A percentile compares a stretch with the other conserved stretches of the same genome.
Conservation (phyloP, 2,329 filamentous ascomycete genomes). For the Pyricularia sp. region DNA sequence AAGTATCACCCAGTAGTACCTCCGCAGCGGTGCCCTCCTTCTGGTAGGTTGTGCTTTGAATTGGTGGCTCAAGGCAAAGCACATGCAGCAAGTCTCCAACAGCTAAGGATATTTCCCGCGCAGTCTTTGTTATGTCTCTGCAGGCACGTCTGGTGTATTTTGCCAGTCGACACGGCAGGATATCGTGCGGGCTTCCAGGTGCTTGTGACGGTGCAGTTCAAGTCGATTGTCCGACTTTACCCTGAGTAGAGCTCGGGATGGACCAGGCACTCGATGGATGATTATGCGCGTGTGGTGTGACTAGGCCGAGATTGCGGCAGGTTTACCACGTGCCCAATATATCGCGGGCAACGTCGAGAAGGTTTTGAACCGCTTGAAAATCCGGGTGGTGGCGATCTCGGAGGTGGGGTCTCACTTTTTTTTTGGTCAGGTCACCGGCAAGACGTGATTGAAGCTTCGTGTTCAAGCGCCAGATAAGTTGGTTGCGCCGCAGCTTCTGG, state of each 20-base stretch:
- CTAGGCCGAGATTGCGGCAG: background rate
- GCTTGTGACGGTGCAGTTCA: background rate
- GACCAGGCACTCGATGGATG: background rate
- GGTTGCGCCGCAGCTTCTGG: background rate
- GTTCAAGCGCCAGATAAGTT: background rate
- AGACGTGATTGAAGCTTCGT: background rate
- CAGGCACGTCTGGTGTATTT: background rate
- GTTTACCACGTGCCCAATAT: background rate
- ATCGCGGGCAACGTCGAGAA: background rate
- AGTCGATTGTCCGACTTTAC: background rate
- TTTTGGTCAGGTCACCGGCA: background rate
- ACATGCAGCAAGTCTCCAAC: background rate
- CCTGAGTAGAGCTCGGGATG: background rate
- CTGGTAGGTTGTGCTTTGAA: background rate
- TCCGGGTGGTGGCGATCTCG: slow-evolving; percentile 1
- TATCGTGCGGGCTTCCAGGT: background rate
- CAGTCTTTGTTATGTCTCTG: background rate
- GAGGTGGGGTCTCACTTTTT: background rate
- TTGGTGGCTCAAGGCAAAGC: background rate
- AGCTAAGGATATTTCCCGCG: background rate
- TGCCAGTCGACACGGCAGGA: background rate
- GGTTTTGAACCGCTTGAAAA: background rate
- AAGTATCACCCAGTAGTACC: background rate
- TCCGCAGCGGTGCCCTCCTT: background rate
- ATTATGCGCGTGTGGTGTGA: background rate